Conservation (phyloP, 139 green algal genomes). For the Chlorella vulgaris region DNA sequence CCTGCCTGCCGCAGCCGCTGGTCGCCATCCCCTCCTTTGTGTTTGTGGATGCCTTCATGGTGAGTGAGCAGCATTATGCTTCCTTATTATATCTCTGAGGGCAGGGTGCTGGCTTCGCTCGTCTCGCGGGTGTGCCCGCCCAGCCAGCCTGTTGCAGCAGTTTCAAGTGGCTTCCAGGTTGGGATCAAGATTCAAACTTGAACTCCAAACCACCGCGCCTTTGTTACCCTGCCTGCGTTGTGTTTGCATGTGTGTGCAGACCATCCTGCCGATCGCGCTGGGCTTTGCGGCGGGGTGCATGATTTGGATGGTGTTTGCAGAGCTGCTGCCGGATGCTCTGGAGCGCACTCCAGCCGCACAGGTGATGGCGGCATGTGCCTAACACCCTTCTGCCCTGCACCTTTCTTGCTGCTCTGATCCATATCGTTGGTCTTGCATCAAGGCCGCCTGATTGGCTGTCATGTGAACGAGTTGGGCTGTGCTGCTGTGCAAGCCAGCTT, state of each 20-base stretch:
- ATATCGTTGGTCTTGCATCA: no score
- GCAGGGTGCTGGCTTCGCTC: not conserved
- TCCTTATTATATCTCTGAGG: not conserved
- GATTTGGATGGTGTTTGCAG: constrained; percentile 97
- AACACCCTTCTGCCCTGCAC: not conserved
- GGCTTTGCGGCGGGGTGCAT: constrained; percentile 99
- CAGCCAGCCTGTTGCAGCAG: no score
- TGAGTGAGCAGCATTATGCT: not conserved
- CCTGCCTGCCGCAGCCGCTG: constrained; percentile 86
- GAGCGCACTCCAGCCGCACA: constrained; percentile 36
- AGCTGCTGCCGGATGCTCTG: constrained; percentile 94
- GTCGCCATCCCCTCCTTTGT: constrained; percentile 92
- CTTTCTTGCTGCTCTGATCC: not conserved
- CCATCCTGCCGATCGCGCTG: constrained; percentile 88
- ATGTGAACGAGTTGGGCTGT: no score
- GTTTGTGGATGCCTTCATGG: constrained; percentile 93
- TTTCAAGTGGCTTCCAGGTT: no score
- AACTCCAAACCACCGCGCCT: not conserved
- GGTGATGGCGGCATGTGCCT: not conserved
- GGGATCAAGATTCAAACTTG: no score
- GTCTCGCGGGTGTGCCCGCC: no score
- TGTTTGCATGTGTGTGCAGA: not conserved
- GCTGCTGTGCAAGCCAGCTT: no score
- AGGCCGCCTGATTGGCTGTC: no score
- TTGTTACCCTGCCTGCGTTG: not conserved